Evolutionary conservation across 805 yeast species (phyloP), one percentile per base, ranked within the genome.

Genomic region (Jamesozyma hellenica): DNA sequence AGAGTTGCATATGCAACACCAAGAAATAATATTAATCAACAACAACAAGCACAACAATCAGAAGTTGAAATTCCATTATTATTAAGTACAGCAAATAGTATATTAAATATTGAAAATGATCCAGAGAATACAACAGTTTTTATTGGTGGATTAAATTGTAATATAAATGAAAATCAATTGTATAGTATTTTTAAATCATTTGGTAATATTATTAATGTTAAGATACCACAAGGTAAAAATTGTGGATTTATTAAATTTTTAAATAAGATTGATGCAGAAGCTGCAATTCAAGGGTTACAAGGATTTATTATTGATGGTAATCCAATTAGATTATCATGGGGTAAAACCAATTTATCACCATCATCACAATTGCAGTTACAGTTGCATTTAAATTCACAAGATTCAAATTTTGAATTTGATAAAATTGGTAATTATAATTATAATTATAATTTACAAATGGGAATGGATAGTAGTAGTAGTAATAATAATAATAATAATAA

Each of bases 1-100:
- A 65, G 90, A 50, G 88, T 82, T 4, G 90, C 92, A 1, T 64
- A 78, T 34, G 92, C 94, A 2, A 79, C 88, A 3, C 86, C 92
- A 29, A 71, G 85, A 52, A 74, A 70, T 51, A 67, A 17, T 14
- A n/a, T 14, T 19, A 10, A 12, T 6, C 30, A 39, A 18, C 45
- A 42, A 25, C 42, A 40, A 3, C 45, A 32, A n/a, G n/a, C n/a
- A n/a, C 34, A 32, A 17, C 12, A 36, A 38, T 28, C 41, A 32
- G 17, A 12, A 6, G 26, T 13, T 13, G 19, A 17, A 15, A 11
- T 44, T 36, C 35, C 40, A 16, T 27, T 26, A 41, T 42, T 25
- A 38, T 34, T 35, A 36, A 34, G 25, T 40, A 35, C 40, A 12
- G 37, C 39, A 14, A 29, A 27, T 66, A 52, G 10, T 32, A n/a